A percentile compares a stretch with the other conserved stretches of the same genome.
Conservation (phyloP, 176 grass and related monocot species). For the Ampelocalamus luodianensis region DNA sequence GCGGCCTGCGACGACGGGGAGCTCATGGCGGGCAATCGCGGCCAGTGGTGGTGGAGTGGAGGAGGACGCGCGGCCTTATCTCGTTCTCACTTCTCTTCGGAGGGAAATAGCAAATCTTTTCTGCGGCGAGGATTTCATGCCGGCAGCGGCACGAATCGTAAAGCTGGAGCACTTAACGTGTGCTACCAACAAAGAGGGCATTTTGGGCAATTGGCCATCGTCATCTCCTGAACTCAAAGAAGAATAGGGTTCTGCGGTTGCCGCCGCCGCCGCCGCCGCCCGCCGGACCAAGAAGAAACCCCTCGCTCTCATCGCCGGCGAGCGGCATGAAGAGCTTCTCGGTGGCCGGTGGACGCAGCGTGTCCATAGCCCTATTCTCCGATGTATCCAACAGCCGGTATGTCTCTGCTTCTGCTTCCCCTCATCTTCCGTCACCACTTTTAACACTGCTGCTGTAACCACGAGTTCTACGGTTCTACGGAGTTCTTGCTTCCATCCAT, state of each 20-base stretch:
- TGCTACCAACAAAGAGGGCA: no score
- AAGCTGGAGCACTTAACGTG: neutral
- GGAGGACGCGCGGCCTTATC: slow-evolving; percentile 50
- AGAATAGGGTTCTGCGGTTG: slow-evolving; percentile 23
- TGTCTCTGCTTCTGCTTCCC: neutral
- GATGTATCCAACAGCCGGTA: slow-evolving; percentile 85
- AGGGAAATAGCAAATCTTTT: slow-evolving; percentile 20
- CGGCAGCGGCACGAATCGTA: slow-evolving; percentile 30
- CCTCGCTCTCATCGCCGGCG: neutral
- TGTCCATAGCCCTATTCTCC: slow-evolving; percentile 71
- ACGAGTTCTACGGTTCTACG: no score
- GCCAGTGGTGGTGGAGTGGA: slow-evolving; percentile 36
- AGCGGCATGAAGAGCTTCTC: slow-evolving; percentile 62
- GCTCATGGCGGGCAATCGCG: slow-evolving; percentile 42
- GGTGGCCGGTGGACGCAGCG: slow-evolving; percentile 37
- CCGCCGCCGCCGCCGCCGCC: neutral
- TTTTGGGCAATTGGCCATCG: neutral
- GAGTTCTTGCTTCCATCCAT: slow-evolving; percentile 17
- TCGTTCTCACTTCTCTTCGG: neutral
- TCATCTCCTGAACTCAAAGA: neutral
- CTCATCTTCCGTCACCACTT: neutral
- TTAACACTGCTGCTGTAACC: neutral
- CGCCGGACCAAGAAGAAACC: slow-evolving; percentile 18
- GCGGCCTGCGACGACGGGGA: slow-evolving; percentile 25
- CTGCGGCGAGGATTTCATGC: neutral